Conservation (phyloP, 768 basidiomycete genomes). For the Boletus edulis region DNA sequence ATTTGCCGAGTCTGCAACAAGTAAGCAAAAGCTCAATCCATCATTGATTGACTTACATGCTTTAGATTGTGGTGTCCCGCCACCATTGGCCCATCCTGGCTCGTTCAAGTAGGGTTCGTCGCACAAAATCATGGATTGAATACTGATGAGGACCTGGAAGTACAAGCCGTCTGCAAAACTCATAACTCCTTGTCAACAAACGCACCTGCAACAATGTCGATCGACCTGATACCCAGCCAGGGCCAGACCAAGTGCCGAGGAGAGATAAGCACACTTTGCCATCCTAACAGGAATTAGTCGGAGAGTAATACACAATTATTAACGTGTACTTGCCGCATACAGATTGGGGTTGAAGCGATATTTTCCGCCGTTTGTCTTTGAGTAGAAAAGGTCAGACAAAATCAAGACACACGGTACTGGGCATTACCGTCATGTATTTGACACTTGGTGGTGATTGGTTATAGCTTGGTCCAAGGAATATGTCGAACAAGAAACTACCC, state of each 20-base stretch:
- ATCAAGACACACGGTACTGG: background rate
- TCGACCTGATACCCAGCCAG: constrained; percentile 89
- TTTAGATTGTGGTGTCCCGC: constrained; percentile 71
- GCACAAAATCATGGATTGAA: constrained; percentile 95
- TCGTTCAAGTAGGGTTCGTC: constrained; percentile 93
- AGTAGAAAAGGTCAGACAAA: constrained; percentile 9
- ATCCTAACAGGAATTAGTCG: constrained; percentile 48
- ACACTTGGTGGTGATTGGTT: constrained; percentile 82
- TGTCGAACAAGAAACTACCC: constrained; percentile 76
- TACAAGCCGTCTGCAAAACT: background rate
- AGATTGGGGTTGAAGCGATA: constrained; percentile 94
- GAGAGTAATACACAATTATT: background rate
- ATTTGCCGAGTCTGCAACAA: constrained; percentile 76
- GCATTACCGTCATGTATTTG: constrained; percentile 58
- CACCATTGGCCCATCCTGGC: constrained; percentile 78
- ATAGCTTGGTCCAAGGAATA: constrained; percentile 87
- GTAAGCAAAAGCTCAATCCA: constrained; percentile 7
- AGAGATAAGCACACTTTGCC: constrained; percentile 94
- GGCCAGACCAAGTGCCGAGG: constrained; percentile 90
- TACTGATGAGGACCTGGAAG: constrained; percentile 76
- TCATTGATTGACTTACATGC: constrained; percentile 54
- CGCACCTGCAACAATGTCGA: constrained; percentile 84
- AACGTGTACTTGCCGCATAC: constrained; percentile 63
- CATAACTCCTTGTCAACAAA: background rate
- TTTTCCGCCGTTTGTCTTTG: constrained; percentile 81